Base-by-base conservation (phyloP, 2,329 filamentous ascomycete species). In the Helotiales sp. region DNA sequence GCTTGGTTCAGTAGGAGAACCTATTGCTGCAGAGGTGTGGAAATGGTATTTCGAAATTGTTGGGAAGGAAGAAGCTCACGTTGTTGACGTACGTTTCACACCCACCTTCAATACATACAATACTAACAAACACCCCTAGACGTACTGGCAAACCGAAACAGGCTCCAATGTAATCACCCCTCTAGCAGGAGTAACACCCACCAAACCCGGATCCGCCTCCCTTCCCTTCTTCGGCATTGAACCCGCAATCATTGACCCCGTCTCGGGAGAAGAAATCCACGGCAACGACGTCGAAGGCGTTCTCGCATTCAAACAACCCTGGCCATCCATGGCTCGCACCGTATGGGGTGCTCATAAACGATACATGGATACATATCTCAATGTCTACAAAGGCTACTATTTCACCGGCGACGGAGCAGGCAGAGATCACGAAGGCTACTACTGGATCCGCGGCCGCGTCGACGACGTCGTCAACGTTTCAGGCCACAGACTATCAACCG, bases 91-190 rank as follows among this genome's bases (percentile, higher is more conserved):
- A 80, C 83, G 91, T 84, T 6, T 49, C 13, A 29, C 48, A 13
- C 19, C 5, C 38, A 38, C n/a, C 17, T 17, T 38, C 46, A 5
- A 33, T 17, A 19, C 9, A 68, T 55, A 67, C 1, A 47, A 54
- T 58, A 38, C 69, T 70, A 22, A 65, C 49, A 30, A 17, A 54
- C 17, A 58, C n/a, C n/a, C n/a, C 52, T 72, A 96, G 91, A 99
- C 95, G 54, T 99, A 99, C 83, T 99, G 95, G 95, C 95, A 99
- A 84, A 99, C 95, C 53, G 95, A 99, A 80, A 99, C 95, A 1
- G 95, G 95, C 56, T 98, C 91, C 63, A 87, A 99, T 76, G 92
- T 96, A 69, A 98, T 99, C 73, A 91, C 92, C 5, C 95, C 95
- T 17, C 81, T 99, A 58, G 93, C 89, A 50, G 95, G 95, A 71